Percentiles rank a stretch among this genome's conserved stretches.
phyloP scores from a whole-genome alignment of 2,329 filamentous ascomycete genomes.

The Geoglossum cookeanum region DNA sequence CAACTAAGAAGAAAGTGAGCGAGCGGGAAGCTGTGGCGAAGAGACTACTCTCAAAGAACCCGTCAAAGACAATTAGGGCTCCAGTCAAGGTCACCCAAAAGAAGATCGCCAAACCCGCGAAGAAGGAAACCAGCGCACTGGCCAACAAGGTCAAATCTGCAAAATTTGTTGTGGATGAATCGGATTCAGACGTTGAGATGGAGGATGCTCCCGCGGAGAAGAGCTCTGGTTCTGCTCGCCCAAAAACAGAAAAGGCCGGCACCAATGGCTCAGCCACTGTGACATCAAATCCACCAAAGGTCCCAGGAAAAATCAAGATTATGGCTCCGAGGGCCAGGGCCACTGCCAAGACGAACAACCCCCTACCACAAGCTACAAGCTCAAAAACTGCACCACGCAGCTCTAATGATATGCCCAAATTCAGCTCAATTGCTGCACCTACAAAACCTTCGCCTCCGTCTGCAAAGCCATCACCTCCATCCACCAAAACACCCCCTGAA shows the following conservation, averaged over 20 bases:
- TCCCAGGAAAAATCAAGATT: background rate
- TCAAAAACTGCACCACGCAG: background rate
- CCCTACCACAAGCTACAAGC: background rate
- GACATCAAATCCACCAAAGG: background rate
- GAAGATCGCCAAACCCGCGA: constrained; percentile 14
- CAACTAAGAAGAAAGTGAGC: constrained; percentile 21
- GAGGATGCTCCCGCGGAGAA: constrained; percentile 11
- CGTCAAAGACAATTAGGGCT: constrained; percentile 27
- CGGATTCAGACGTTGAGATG: constrained; percentile 28
- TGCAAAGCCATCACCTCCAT: background rate
- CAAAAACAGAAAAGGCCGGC: background rate
- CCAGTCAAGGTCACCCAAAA: constrained; percentile 14
- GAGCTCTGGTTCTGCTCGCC: background rate
- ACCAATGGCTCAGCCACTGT: background rate
- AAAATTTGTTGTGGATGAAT: constrained; percentile 33
- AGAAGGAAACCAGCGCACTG: constrained; percentile 9
- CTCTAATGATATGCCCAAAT: constrained; percentile 7
- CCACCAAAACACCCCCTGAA: background rate
- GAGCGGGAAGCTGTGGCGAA: constrained; percentile 26
- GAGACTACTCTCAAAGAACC: constrained; percentile 19
- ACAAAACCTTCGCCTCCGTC: background rate
- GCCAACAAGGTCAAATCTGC: constrained; percentile 24
- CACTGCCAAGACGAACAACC: background rate
- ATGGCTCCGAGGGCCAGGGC: background rate
- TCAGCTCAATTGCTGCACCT: constrained; percentile 3